phyloP scores from a whole-genome alignment of 1,284 basidiomycete species.

The Cerioporus squamosus region DNA sequence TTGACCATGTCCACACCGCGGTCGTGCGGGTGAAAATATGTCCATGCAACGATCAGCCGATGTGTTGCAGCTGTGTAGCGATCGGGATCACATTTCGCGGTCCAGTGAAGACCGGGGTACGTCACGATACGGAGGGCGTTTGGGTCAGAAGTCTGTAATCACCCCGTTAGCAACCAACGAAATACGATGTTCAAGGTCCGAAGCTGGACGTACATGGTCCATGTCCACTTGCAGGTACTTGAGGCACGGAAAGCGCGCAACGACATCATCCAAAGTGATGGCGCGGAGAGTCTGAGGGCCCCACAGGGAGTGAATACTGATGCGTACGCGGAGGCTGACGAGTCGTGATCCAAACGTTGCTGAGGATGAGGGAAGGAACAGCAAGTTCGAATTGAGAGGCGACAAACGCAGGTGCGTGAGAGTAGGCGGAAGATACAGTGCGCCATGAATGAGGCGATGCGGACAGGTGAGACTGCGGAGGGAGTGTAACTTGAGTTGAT shows the following conservation, averaged over 20 bases:
- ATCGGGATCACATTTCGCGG: not conserved
- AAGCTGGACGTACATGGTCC: not conserved
- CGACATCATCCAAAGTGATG: not conserved
- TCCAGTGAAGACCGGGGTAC: not conserved
- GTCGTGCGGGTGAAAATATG: not conserved
- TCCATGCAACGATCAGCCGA: not conserved
- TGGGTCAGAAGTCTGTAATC: too few species aligned
- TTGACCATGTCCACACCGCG: not conserved
- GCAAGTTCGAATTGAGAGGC: not conserved
- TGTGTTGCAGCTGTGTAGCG: not conserved
- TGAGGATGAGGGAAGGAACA: not conserved
- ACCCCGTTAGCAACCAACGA: too few species aligned
- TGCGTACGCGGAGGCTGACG: constrained; percentile 6
- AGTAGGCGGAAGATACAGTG: not conserved
- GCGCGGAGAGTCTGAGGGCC: not conserved
- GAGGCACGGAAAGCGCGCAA: not conserved
- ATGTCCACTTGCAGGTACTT: constrained; percentile 7
- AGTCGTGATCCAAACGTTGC: not conserved
- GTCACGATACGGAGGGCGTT: not conserved
- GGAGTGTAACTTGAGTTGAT: not conserved
- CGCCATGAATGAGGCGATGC: not conserved
- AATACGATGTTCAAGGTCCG: not conserved
- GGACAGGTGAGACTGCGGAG: not conserved
- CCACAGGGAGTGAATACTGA: not conserved
- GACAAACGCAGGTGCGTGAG: constrained; percentile 7